phyloP scores from a whole-genome alignment of 2,329 filamentous ascomycete species.

The Aspergillus proliferans region DNA sequence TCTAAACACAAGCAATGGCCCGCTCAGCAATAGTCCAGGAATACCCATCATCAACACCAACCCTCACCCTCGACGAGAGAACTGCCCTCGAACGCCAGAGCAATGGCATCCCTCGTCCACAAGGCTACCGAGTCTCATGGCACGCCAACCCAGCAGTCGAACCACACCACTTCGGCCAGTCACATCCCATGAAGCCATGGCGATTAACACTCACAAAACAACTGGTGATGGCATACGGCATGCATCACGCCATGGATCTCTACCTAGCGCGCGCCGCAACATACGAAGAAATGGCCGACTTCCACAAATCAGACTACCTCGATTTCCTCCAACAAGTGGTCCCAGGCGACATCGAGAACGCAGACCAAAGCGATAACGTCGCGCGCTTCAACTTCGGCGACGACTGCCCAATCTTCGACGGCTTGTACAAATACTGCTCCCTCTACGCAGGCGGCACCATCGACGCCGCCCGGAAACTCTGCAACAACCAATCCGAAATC shows the following conservation, averaged over 20 bases:
- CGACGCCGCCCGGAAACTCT: conserved; percentile 84
- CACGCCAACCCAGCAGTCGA: conserved; percentile 94
- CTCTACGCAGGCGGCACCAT: conserved; percentile 87
- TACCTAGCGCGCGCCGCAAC: conserved; percentile 79
- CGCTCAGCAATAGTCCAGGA: conserved; percentile 45
- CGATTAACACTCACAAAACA: conserved; percentile 91
- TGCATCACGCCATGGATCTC: conserved; percentile 95
- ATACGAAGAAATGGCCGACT: conserved; percentile 78
- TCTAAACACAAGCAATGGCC: conserved; percentile 25
- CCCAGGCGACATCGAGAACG: conserved; percentile 62
- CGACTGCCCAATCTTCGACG: conserved; percentile 95
- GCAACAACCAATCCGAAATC: conserved; percentile 81
- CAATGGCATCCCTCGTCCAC: conserved; percentile 69
- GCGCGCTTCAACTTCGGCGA: conserved; percentile 82
- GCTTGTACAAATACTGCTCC: conserved; percentile 89
- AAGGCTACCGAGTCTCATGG: conserved; percentile 87
- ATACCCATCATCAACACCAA: conserved; percentile 41
- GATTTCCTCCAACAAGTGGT: conserved; percentile 74
- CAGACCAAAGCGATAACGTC: conserved; percentile 50
- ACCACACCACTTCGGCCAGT: conserved; percentile 92
- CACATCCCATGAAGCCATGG: conserved; percentile 99
- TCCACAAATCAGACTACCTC: conserved; percentile 84
- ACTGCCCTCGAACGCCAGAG: conserved; percentile 49
- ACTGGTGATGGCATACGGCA: conserved; percentile 87
- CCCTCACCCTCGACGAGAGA: conserved; percentile 46